These are phyloP conservation scores for Fusarium sp. DNA, from an alignment of 2,329 filamentous ascomycete species.

Conservation along the genomic window DNA sequence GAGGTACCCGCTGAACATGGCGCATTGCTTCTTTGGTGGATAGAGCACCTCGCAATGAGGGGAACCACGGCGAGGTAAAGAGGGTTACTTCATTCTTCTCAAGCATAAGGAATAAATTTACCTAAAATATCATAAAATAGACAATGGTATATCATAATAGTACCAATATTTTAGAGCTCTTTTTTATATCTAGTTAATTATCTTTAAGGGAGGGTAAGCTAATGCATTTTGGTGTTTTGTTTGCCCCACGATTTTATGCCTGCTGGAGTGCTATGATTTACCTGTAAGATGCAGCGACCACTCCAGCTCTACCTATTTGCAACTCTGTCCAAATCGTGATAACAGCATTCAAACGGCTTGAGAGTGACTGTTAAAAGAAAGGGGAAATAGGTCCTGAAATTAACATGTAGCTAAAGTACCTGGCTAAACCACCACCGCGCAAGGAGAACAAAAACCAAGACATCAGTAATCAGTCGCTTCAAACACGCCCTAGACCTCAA, in stretches of 20 bases:
- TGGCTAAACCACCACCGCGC: not conserved
- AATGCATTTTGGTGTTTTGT: not conserved
- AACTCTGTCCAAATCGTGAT: not conserved
- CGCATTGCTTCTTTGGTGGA: not conserved
- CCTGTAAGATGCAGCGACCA: not conserved
- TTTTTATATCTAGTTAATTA: not conserved
- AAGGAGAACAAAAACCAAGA: not conserved
- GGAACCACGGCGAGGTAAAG: not conserved
- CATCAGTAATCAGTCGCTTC: not conserved
- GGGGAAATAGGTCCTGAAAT: not conserved
- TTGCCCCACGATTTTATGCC: not conserved
- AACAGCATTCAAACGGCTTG: not conserved
- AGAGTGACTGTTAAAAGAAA: not conserved
- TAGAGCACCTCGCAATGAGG: not conserved
- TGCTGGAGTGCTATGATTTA: not conserved
- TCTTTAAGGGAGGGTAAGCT: not conserved
- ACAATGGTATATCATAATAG: not conserved
- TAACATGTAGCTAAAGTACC: not conserved
- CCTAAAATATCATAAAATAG: not conserved
- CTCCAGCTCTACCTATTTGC: not conserved
- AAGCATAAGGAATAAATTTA: not conserved
- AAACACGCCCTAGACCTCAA: not conserved
- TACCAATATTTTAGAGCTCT: not conserved
- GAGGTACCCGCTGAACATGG: constrained; percentile 19
- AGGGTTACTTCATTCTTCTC: not conserved